A percentile compares a stretch with the other conserved stretches of the same genome.
These are phyloP conservation scores for Dichotomopilus funicola DNA, from an alignment of 2,329 filamentous ascomycete species.

Conservation along the genomic window DNA sequence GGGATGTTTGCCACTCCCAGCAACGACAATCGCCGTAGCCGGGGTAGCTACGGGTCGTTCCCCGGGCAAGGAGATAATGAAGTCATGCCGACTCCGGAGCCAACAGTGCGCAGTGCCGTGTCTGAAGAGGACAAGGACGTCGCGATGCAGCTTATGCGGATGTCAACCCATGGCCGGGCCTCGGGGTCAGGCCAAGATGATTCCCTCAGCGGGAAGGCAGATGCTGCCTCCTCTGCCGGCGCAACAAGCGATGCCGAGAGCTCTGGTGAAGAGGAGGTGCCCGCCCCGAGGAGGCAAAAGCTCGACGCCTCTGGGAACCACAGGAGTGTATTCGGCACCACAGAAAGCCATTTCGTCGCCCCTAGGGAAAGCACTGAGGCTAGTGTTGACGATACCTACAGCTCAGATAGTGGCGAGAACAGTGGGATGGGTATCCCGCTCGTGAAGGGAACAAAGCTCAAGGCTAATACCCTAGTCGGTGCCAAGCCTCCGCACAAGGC, in stretches of 20 bases:
- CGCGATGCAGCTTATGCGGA: slow-evolving; percentile 92
- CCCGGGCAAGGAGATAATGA: slow-evolving; percentile 33
- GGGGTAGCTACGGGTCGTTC: slow-evolving; percentile 54
- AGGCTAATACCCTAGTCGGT: slow-evolving; percentile 27
- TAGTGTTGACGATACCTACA: slow-evolving; percentile 56
- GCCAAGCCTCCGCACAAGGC: slow-evolving; percentile 41
- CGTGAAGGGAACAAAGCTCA: slow-evolving; percentile 34
- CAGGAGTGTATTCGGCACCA: slow-evolving; percentile 45
- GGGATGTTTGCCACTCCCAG: slow-evolving; percentile 57
- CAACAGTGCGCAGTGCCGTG: slow-evolving; percentile 94
- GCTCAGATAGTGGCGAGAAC: slow-evolving; percentile 39
- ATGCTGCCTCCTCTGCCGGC: slow-evolving; percentile 75
- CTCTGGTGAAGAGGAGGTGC: slow-evolving; percentile 57
- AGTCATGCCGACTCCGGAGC: slow-evolving; percentile 83
- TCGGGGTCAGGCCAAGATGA: slow-evolving; percentile 92
- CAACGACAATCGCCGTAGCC: slow-evolving; percentile 57
- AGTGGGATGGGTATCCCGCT: slow-evolving; percentile 36
- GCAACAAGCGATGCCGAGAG: slow-evolving; percentile 74
- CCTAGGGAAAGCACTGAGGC: slow-evolving; percentile 33
- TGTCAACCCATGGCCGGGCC: slow-evolving; percentile 85
- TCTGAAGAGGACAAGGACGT: slow-evolving; percentile 93
- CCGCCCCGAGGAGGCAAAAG: slow-evolving; percentile 53
- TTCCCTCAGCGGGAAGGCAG: slow-evolving; percentile 83
- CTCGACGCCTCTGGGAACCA: slow-evolving; percentile 38
- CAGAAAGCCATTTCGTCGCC: slow-evolving; percentile 46